Percentiles rank a stretch among this genome's conserved stretches.
These are phyloP conservation scores for barrel medic (Medicago truncatula) DNA, from an alignment of 306 rosid genomes.

Conservation along the genomic window MtrunA17r5.0-ANR NC_053045.1:2295501-2296000, in stretches of 20 bases:
- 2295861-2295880: background rate
- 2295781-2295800: background rate
- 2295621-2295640: slow-evolving; percentile 39
- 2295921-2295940: background rate
- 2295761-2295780: slow-evolving; percentile 15
- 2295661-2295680: slow-evolving; percentile 51
- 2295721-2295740: slow-evolving; percentile 26
- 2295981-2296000: background rate
- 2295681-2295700: slow-evolving; percentile 53
- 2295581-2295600: slow-evolving; percentile 32
- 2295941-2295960: background rate
- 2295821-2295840: slow-evolving; percentile 15
- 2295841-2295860: background rate
- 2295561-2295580: slow-evolving; percentile 30
- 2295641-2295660: slow-evolving; percentile 50
- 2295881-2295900: background rate
- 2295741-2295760: background rate
- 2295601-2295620: slow-evolving; percentile 26
- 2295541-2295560: background rate
- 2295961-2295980: background rate
- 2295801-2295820: slow-evolving; percentile 35
- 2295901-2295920: background rate
- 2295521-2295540: slow-evolving; percentile 30
- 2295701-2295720: slow-evolving; percentile 26
- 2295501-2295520: background rate